Conservation (phyloP, 495 filamentous ascomycete species). For the Annulohypoxylon maeteangense region DNA sequence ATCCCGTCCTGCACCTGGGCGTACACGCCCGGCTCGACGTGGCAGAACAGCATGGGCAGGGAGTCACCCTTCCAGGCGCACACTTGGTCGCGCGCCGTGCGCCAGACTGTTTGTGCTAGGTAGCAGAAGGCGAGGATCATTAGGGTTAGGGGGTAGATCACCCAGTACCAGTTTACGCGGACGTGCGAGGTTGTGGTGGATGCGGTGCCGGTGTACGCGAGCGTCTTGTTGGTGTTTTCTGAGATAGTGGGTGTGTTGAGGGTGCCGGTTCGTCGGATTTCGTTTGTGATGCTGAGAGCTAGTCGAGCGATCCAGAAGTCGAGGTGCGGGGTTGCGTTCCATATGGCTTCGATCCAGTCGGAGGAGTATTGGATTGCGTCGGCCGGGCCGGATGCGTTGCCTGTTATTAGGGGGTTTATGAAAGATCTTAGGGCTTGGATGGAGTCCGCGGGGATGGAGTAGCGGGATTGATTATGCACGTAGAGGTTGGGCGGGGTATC, state of each 20-base stretch:
- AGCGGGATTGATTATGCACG: constrained; percentile 37
- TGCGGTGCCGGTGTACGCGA: constrained; percentile 45
- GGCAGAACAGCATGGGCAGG: constrained; percentile 53
- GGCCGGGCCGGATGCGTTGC: constrained; percentile 42
- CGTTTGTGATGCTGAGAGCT: constrained; percentile 48
- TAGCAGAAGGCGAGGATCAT: constrained; percentile 50
- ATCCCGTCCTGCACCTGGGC: constrained; percentile 48
- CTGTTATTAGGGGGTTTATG: constrained; percentile 46
- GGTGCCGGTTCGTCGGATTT: constrained; percentile 47
- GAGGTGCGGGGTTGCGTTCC: constrained; percentile 45
- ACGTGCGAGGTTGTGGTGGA: constrained; percentile 47
- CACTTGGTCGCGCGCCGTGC: constrained; percentile 47
- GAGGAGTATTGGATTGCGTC: constrained; percentile 48
- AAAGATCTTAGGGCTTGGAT: constrained; percentile 44
- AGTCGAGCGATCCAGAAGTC: constrained; percentile 47
- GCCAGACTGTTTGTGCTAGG: constrained; percentile 49
- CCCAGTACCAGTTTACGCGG: constrained; percentile 52
- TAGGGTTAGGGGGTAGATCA: constrained; percentile 51
- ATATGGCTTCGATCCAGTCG: constrained; percentile 55
- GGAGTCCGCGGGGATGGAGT: constrained; percentile 46
- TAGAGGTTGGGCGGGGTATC: constrained; percentile 48
- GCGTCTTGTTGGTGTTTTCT: background rate
- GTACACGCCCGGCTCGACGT: constrained; percentile 49
- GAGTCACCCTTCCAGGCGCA: constrained; percentile 53
- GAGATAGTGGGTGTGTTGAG: background rate